phyloP scores from a whole-genome alignment of 495 filamentous ascomycete genomes.

The Talaromyces trachyspermus region DNA sequence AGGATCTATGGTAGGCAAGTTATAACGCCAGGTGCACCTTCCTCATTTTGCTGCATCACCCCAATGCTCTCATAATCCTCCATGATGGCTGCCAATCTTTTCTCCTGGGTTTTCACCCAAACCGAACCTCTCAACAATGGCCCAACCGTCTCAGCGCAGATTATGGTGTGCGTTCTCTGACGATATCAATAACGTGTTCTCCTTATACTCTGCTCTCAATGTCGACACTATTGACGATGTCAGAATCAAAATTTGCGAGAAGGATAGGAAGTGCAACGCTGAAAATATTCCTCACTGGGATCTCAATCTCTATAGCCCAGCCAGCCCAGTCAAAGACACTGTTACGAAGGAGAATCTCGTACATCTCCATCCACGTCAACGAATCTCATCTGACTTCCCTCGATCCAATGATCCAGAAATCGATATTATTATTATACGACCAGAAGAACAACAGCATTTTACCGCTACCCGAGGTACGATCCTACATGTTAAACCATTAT shows the following conservation, averaged over 20 bases:
- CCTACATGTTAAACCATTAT: slow-evolving; percentile 5
- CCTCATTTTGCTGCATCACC: too few relatives aligned
- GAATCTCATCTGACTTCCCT: slow-evolving; percentile 7
- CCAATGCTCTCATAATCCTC: too few relatives aligned
- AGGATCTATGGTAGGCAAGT: too few relatives aligned
- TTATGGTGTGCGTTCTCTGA: slow-evolving; percentile 7
- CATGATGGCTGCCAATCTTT: neutral
- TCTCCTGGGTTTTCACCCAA: slow-evolving; percentile 2
- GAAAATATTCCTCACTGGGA: neutral
- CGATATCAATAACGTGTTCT: neutral
- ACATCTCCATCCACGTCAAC: slow-evolving; percentile 4
- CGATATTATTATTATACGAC: slow-evolving; percentile 6
- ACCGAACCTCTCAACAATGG: slow-evolving; percentile 1
- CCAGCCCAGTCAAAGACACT: slow-evolving; percentile 1
- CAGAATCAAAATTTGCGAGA: neutral
- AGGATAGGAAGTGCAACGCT: neutral
- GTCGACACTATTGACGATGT: slow-evolving; percentile 7
- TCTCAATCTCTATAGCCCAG: slow-evolving; percentile 5
- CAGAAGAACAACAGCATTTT: slow-evolving; percentile 5
- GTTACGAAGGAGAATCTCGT: slow-evolving; percentile 1
- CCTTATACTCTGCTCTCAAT: neutral
- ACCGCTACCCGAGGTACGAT: slow-evolving; percentile 6
- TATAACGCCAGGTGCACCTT: too few relatives aligned
- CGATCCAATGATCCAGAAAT: slow-evolving; percentile 1
- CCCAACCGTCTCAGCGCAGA: slow-evolving; percentile 4